A percentile compares a stretch with the other conserved stretches of the same genome.
Evolutionary conservation across 176 grass and related monocot genomes (phyloP).

Genomic region (Triticum monococcum): DNA sequence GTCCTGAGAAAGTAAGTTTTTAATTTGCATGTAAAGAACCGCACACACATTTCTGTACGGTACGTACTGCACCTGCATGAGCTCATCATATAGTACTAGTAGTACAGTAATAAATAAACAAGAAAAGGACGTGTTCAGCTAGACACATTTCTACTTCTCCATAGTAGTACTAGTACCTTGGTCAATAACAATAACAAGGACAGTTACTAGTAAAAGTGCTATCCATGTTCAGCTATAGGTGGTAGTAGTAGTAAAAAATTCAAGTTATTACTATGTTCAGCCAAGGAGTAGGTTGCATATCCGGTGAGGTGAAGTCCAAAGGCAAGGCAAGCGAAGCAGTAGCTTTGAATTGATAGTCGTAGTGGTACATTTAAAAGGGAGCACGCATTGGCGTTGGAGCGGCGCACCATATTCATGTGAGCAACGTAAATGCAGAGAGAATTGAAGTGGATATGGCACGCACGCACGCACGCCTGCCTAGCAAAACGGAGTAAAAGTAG

Average conservation of each 20-base stretch:
- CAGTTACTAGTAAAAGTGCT: neutral
- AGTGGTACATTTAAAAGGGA: no score
- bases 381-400: slow-evolving; percentile 7
- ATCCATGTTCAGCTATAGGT: neutral
- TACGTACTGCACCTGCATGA: neutral
- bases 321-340: neutral
- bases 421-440: slow-evolving; percentile 33
- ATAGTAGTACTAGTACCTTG: neutral
- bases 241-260: neutral
- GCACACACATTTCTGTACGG: neutral
- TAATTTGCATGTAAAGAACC: neutral
- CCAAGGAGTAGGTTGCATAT: neutral
- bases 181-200: slow-evolving; percentile 28
- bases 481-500: slow-evolving; percentile 21
- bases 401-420: slow-evolving; percentile 38
- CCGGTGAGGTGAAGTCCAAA: slow-evolving; percentile 28
- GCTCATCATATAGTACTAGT: neutral
- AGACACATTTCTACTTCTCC: neutral
- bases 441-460: neutral
- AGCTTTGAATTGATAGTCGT: no score
- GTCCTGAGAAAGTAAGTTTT: neutral
- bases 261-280: neutral
- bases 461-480: slow-evolving; percentile 6
- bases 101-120: slow-evolving; percentile 4
- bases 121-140: neutral